phyloP scores from a whole-genome alignment of 2,329 filamentous ascomycete species.

The Fusarium luffae region DNA sequence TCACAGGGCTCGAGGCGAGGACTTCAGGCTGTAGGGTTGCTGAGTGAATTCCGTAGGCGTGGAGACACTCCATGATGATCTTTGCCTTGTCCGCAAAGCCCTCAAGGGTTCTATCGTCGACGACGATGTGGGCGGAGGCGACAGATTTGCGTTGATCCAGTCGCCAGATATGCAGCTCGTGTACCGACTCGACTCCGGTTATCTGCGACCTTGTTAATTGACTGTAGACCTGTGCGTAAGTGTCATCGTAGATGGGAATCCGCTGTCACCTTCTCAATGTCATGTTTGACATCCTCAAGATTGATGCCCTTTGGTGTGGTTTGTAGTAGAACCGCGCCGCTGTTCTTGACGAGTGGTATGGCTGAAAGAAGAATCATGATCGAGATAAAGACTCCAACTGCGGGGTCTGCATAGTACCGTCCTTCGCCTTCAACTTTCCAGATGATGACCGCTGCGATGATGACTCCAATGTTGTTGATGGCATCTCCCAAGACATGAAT shows the following conservation, averaged over 20 bases:
- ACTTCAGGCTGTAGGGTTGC: slow-evolving; percentile 76
- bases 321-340: slow-evolving; percentile 74
- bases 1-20: slow-evolving; percentile 20
- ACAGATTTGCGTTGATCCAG: slow-evolving; percentile 76
- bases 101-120: slow-evolving; percentile 66
- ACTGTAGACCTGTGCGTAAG: neutral
- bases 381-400: slow-evolving; percentile 74
- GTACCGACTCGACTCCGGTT: slow-evolving; percentile 72
- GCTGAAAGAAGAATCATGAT: slow-evolving; percentile 77
- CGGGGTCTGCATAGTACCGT: slow-evolving; percentile 79
- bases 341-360: slow-evolving; percentile 69
- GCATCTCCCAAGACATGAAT: slow-evolving; percentile 79
- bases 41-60: slow-evolving; percentile 79
- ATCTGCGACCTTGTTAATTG: slow-evolving; percentile 59
- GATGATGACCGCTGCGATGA: slow-evolving; percentile 74
- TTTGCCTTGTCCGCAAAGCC: slow-evolving; percentile 70
- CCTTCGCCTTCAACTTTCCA: slow-evolving; percentile 69
- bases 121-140: slow-evolving; percentile 75
- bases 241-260: neutral
- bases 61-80: slow-evolving; percentile 74
- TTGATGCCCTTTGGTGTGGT: slow-evolving; percentile 70
- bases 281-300: slow-evolving; percentile 72
- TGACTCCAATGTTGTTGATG: slow-evolving; percentile 81
- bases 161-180: slow-evolving; percentile 80
- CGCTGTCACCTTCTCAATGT: slow-evolving; percentile 69